These are phyloP conservation scores for Aspergillus mulundensis DNA, from an alignment of 495 filamentous ascomycete species.

Conservation along the genomic window DNA sequence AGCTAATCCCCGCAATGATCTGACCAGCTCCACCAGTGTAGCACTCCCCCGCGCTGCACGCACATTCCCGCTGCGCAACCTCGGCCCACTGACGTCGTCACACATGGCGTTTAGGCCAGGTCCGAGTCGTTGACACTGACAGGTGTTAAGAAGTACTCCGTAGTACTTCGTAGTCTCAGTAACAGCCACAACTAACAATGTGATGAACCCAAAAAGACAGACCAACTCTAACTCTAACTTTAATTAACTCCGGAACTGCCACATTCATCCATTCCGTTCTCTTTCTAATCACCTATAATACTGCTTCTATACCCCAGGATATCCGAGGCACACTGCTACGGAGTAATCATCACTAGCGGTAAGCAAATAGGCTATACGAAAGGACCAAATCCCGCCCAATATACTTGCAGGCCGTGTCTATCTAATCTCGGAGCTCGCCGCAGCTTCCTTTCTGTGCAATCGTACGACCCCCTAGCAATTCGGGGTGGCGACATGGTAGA, in stretches of 20 bases:
- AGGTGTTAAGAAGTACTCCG: too few species aligned
- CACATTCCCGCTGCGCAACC: background rate
- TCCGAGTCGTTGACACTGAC: background rate
- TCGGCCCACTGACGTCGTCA: background rate
- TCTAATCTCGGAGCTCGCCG: background rate
- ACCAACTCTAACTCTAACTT: background rate
- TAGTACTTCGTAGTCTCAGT: too few species aligned
- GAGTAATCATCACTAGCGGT: background rate
- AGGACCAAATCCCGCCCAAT: background rate
- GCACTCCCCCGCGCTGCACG: background rate
- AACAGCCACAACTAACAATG: too few species aligned
- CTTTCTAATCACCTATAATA: background rate
- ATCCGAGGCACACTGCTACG: background rate
- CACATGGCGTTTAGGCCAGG: background rate
- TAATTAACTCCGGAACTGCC: slow-evolving; percentile 8
- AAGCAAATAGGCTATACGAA: background rate
- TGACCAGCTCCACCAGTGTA: background rate
- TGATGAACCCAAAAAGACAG: background rate
- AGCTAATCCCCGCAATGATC: background rate
- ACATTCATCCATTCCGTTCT: slow-evolving; percentile 9
- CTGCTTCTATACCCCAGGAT: background rate
- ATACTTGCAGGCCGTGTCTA: background rate
- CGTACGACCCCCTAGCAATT: background rate
- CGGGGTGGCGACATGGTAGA: background rate
- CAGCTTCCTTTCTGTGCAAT: background rate